Evolutionary conservation across 1,284 basidiomycete genomes (phyloP).

Genomic region (Heterobasidion parviporum): DNA sequence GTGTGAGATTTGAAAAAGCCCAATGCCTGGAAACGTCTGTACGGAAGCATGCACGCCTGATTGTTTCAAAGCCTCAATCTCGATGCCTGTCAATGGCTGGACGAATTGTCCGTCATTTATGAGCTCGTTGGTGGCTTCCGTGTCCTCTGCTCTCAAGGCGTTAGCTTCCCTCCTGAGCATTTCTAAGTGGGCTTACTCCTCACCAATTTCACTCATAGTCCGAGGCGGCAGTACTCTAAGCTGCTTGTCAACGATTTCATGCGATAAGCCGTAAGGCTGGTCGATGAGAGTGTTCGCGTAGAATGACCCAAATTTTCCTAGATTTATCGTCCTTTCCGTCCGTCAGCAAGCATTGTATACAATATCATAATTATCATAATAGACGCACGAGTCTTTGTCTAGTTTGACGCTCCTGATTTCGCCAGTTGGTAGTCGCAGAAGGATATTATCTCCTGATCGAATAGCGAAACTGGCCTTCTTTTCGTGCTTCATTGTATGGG

Average conservation of each 20-base stretch:
- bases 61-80: conserved; percentile 76
- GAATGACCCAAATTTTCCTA: conserved; percentile 75
- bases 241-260: conserved; percentile 67
- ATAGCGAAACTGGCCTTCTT: conserved; percentile 31
- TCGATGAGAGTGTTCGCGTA: conserved; percentile 59
- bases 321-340: conserved; percentile 43
- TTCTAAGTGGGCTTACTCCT: conserved; percentile 12
- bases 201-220: conserved; percentile 69
- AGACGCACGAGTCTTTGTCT: conserved; percentile 54
- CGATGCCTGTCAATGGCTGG: conserved; percentile 71
- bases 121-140: conserved; percentile 83
- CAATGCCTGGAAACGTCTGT: conserved; percentile 10
- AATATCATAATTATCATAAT: not conserved
- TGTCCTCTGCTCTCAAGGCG: conserved; percentile 57
- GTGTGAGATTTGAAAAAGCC: not conserved
- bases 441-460: conserved; percentile 51
- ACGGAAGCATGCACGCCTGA: conserved; percentile 72
- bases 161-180: not conserved
- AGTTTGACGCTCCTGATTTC: conserved; percentile 61
- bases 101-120: conserved; percentile 77
- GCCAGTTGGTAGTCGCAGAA: conserved; percentile 62
- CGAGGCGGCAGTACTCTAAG: conserved; percentile 54
- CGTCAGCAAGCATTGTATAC: conserved; percentile 6
- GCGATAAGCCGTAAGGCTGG: conserved; percentile 69
- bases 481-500: too few relatives aligned